Evolutionary conservation across 176 grass and related monocot species (phyloP).

Genomic region (Alopecurus myosuroides): DNA sequence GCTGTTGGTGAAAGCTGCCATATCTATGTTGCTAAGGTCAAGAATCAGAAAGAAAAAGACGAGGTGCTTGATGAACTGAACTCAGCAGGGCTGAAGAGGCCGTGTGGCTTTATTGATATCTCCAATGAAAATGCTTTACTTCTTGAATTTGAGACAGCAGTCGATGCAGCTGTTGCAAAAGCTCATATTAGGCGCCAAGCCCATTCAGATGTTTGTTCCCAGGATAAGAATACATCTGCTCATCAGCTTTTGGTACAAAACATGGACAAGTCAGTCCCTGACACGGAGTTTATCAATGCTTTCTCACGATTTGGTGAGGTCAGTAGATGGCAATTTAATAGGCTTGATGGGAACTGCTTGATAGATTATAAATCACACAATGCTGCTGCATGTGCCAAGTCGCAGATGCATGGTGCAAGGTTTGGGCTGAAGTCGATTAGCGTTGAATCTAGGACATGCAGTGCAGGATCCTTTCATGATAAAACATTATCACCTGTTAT

Average conservation of each 20-base stretch:
- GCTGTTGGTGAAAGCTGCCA: slow-evolving; percentile 74
- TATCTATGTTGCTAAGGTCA: slow-evolving; percentile 75
- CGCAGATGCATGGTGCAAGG: slow-evolving; percentile 54
- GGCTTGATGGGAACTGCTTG: slow-evolving; percentile 39
- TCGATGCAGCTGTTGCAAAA: slow-evolving; percentile 79
- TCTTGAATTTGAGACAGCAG: slow-evolving; percentile 70
- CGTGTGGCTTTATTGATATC: slow-evolving; percentile 49
- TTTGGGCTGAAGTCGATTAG: slow-evolving; percentile 55
- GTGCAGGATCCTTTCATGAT: slow-evolving; percentile 33
- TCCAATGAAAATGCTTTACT: slow-evolving; percentile 67
- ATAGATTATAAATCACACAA: slow-evolving; percentile 57
- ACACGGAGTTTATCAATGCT: slow-evolving; percentile 60
- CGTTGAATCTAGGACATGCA: slow-evolving; percentile 42
- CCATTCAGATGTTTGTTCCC: slow-evolving; percentile 34
- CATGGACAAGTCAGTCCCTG: slow-evolving; percentile 50
- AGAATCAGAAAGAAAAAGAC: slow-evolving; percentile 64
- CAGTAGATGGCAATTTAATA: slow-evolving; percentile 55
- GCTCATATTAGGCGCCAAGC: slow-evolving; percentile 51
- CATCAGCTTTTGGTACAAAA: slow-evolving; percentile 62
- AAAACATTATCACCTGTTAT: slow-evolving; percentile 26
- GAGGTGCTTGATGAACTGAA: slow-evolving; percentile 69
- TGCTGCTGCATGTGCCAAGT: slow-evolving; percentile 49
- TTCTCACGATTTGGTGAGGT: slow-evolving; percentile 67
- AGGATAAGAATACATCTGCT: slow-evolving; percentile 34
- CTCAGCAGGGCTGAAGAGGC: slow-evolving; percentile 48